phyloP scores from a whole-genome alignment of 2,329 filamentous ascomycete genomes.

The Rhexocercosporidium sp. region DNA sequence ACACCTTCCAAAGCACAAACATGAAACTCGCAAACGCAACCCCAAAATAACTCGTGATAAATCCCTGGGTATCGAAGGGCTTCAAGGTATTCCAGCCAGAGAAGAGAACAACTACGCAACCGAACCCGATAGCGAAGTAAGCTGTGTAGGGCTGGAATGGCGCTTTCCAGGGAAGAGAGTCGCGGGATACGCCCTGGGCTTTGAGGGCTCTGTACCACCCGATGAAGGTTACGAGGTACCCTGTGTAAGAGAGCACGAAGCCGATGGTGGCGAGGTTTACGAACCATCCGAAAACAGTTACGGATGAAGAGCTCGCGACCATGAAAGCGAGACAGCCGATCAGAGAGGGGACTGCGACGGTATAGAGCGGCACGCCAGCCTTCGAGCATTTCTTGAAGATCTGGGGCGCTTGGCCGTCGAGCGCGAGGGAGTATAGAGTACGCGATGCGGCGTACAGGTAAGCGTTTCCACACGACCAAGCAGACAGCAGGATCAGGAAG shows the following conservation, averaged over 20 bases:
- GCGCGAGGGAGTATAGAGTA: conserved; percentile 17
- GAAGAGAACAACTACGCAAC: conserved; percentile 11
- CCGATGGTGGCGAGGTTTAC: conserved; percentile 21
- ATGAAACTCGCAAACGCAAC: conserved; percentile 19
- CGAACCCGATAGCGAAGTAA: conserved; percentile 13
- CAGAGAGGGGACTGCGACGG: conserved; percentile 8
- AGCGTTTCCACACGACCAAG: conserved; percentile 19
- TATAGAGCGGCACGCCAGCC: conserved; percentile 12
- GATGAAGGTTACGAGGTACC: conserved; percentile 18
- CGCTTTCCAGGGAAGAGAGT: conserved; percentile 17
- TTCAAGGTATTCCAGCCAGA: conserved; percentile 14
- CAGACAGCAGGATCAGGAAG: conserved; percentile 15
- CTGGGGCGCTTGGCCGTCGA: conserved; percentile 14
- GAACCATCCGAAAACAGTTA: conserved; percentile 19
- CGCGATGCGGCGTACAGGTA: conserved; percentile 21
- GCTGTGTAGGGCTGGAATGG: conserved; percentile 17
- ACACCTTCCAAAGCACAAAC: conserved; percentile 18
- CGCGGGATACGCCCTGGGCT: conserved; percentile 16
- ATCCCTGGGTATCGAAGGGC: conserved; percentile 14
- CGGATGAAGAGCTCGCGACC: conserved; percentile 12
- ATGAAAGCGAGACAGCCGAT: conserved; percentile 17
- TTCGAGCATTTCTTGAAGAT: conserved; percentile 20
- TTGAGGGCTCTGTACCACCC: conserved; percentile 16
- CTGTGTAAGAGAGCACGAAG: conserved; percentile 15
- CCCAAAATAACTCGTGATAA: conserved; percentile 16